A percentile compares a stretch with the other conserved stretches of the same genome.
phyloP scores from a whole-genome alignment of 495 filamentous ascomycete species.

The Hypomontagnella submonticulosa region DNA sequence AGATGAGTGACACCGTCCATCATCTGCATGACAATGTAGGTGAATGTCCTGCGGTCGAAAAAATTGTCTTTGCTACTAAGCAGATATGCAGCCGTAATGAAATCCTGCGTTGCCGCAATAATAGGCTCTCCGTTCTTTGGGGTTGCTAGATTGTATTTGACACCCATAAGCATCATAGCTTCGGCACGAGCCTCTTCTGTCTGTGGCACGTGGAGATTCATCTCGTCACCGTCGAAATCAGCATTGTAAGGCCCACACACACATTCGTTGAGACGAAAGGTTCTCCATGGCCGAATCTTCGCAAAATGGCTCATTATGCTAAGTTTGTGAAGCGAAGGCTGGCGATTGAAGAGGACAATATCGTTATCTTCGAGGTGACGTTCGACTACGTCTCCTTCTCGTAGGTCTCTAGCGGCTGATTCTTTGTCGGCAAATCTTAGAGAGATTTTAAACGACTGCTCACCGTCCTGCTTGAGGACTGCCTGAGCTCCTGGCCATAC shows the following conservation, averaged over 20 bases:
- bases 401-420: slow-evolving; percentile 73
- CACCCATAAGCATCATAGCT: slow-evolving; percentile 96
- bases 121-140: slow-evolving; percentile 99
- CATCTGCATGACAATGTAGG: slow-evolving; percentile 93
- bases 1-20: slow-evolving; percentile 81
- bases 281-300: slow-evolving; percentile 94
- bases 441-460: slow-evolving; percentile 68
- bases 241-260: slow-evolving; percentile 99
- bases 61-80: slow-evolving; percentile 94
- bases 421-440: slow-evolving; percentile 78
- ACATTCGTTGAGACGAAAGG: slow-evolving; percentile 97
- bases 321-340: slow-evolving; percentile 97
- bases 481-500: slow-evolving; percentile 89
- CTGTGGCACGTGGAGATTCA: slow-evolving; percentile 98
- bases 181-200: slow-evolving; percentile 97
- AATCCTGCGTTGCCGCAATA: slow-evolving; percentile 97
- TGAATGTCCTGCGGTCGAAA: slow-evolving; percentile 85
- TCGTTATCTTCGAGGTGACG: slow-evolving; percentile 96
- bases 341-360: slow-evolving; percentile 97
- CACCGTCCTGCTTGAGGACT: slow-evolving; percentile 70
- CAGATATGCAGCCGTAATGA: slow-evolving; percentile 94
- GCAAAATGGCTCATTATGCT: slow-evolving; percentile 95
- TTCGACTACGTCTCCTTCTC: slow-evolving; percentile 89
- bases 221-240: slow-evolving; percentile 99
- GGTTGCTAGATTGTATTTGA: slow-evolving; percentile 94